Conservation (phyloP, 2,329 filamentous ascomycete genomes). For the Westerdykella ornata region DNA sequence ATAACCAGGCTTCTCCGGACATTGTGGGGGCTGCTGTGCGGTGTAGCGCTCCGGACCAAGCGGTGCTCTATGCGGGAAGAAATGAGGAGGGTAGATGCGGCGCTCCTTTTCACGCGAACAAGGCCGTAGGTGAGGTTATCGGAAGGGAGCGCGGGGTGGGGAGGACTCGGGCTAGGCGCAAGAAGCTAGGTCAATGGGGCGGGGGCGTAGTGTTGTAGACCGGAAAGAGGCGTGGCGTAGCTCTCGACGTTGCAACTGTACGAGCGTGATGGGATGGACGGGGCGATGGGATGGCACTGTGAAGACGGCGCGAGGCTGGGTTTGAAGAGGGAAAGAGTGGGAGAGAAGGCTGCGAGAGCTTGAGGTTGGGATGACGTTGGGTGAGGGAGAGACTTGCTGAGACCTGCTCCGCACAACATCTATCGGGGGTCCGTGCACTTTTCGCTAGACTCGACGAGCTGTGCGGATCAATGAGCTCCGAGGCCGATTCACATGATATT, state of each 20-base stretch:
- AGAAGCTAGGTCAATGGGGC: slow-evolving; percentile 27
- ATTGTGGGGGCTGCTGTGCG: slow-evolving; percentile 50
- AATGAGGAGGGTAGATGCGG: too few species aligned
- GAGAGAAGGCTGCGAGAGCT: slow-evolving; percentile 16
- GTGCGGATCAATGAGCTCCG: too few species aligned
- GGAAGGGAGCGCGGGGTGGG: slow-evolving; percentile 31
- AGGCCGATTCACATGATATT: too few species aligned
- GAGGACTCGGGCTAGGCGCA: slow-evolving; percentile 25
- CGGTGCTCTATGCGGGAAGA: background rate
- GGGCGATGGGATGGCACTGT: background rate
- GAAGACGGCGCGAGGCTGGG: background rate
- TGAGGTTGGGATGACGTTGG: slow-evolving; percentile 34
- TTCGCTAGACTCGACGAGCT: too few species aligned
- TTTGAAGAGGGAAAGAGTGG: slow-evolving; percentile 4
- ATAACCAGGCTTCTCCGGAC: slow-evolving; percentile 98
- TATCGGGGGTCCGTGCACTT: too few species aligned
- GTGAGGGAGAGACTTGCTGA: slow-evolving; percentile 2
- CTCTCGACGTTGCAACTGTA: too few species aligned
- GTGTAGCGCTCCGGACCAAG: slow-evolving; percentile 13
- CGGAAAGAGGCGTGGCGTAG: background rate
- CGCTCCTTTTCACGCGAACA: too few species aligned
- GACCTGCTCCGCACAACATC: background rate
- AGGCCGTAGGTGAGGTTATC: slow-evolving; percentile 6
- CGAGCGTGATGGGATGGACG: too few species aligned
- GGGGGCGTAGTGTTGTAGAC: slow-evolving; percentile 24